Percentiles rank a stretch among this genome's conserved stretches.
Evolutionary conservation across 805 yeast species (phyloP).

Genomic region (Candida arabinofermentans): DNA sequence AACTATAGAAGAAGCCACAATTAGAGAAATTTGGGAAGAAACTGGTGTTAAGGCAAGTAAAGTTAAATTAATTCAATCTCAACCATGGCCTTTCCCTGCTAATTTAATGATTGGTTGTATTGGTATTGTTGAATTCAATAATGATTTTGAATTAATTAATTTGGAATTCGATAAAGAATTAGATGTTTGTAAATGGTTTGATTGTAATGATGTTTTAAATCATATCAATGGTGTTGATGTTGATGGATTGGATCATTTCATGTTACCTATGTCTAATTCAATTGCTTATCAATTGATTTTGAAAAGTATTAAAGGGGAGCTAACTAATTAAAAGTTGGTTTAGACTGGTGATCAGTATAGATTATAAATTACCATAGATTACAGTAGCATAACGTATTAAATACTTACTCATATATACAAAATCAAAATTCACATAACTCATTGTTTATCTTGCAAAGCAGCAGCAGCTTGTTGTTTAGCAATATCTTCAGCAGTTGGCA

Average conservation of each 20-base stretch:
- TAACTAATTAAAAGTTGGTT: neutral
- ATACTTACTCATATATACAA: too few species aligned
- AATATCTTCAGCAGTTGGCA: constrained; percentile 69
- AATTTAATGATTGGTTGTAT: constrained; percentile 92
- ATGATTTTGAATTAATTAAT: constrained; percentile 58
- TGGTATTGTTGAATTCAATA: constrained; percentile 70
- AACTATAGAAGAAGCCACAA: constrained; percentile 81
- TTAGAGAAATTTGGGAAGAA: constrained; percentile 93
- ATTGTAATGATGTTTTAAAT: constrained; percentile 43
- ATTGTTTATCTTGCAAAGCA: constrained; percentile 14
- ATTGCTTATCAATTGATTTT: constrained; percentile 43
- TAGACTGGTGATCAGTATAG: too few species aligned
- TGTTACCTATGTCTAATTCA: constrained; percentile 40
- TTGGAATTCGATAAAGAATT: constrained; percentile 84
- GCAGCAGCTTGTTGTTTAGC: constrained; percentile 35
- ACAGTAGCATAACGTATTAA: neutral
- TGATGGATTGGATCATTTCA: constrained; percentile 32
- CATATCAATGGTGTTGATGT: constrained; percentile 12
- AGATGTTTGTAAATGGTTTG: constrained; percentile 83
- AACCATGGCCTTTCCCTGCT: constrained; percentile 98
- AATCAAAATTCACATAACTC: neutral
- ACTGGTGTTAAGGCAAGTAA: constrained; percentile 68
- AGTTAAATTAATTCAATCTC: constrained; percentile 65
- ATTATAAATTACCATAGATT: too few species aligned
- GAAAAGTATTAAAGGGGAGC: constrained; percentile 21